Evolutionary conservation across 148 eudicot genomes (phyloP), one percentile per base, ranked within the genome.

Genomic region (Cornus florida): DNA sequence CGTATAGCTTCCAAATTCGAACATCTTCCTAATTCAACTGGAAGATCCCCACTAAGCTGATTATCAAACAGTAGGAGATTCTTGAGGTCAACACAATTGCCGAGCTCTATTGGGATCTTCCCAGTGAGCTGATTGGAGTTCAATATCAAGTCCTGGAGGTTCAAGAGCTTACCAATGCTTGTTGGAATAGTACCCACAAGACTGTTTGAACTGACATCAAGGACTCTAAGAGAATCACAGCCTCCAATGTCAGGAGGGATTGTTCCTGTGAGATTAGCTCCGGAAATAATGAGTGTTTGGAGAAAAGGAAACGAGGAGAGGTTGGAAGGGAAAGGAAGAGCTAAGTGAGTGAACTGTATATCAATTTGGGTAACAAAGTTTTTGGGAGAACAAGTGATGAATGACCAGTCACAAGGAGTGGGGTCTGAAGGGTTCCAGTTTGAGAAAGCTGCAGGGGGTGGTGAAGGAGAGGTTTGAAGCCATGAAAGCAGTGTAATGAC

Each of bases 121-220:
- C 97, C 98, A 10, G 93, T 83, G 9, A 95, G 88, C 66, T 90
- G 94, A 60, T 95, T 95, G 5, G 94, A 90, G 86, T 87, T 91
- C 83, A 95, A 59, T 32, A 82, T 74, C 82, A 95, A 85, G 43
- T 91, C 87, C 67, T 85, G 81, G 6, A 95, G 85, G 60, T 80
- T 84, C 11, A 70, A 43, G 12, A 95, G 97, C 70, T 85, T 87
- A 46, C 94, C 93, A 8, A 95, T 85, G 39, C 81, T 79, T 7
- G 69, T 24, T 8, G 99, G 97, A 32, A 92, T 86, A 19, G 53
- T 50, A 3, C 99, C 97, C 0, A 84, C 87, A 66, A 94, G 91
- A 74, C 82, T 83, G 70, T 94, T 94, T 43, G 81, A 73, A 69
- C 97, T 88, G 3, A 94, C 78, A 78, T 92, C 89, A 74, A 94